phyloP scores from a whole-genome alignment of 2,329 filamentous ascomycete species.

The Paradendryphiella salina region DNA sequence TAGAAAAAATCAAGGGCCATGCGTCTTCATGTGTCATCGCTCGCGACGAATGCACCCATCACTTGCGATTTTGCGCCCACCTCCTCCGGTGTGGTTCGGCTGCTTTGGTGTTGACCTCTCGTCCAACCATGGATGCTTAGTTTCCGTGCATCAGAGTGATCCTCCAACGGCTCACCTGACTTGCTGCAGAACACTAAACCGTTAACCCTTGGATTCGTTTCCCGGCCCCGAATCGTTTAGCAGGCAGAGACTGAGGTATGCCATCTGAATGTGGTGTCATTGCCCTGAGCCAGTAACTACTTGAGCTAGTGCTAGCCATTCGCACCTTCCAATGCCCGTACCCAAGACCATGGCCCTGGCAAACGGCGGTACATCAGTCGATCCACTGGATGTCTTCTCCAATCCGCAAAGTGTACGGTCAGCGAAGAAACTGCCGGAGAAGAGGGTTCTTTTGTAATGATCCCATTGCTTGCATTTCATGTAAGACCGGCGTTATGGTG shows the following conservation, averaged over 20 bases:
- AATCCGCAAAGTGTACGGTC: conserved; percentile 44
- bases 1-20: too few relatives aligned
- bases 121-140: too few relatives aligned
- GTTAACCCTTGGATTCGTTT: too few relatives aligned
- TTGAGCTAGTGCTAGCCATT: conserved; percentile 5
- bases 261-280: background rate
- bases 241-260: background rate
- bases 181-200: too few relatives aligned
- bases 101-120: too few relatives aligned
- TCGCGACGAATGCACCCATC: too few relatives aligned
- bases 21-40: too few relatives aligned
- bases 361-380: conserved; percentile 26
- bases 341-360: background rate
- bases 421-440: conserved; percentile 12
- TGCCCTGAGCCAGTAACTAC: conserved; percentile 3
- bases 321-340: conserved; percentile 1
- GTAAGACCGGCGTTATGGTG: background rate
- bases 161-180: too few relatives aligned
- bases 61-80: too few relatives aligned
- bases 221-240: background rate
- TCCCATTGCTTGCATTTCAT: background rate
- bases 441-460: background rate
- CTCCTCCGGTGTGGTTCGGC: too few relatives aligned
- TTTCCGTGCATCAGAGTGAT: too few relatives aligned
- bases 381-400: conserved; percentile 46